These are phyloP conservation scores for Lactarius sp. DNA, from an alignment of 768 basidiomycete genomes.

Conservation along the genomic window DNA sequence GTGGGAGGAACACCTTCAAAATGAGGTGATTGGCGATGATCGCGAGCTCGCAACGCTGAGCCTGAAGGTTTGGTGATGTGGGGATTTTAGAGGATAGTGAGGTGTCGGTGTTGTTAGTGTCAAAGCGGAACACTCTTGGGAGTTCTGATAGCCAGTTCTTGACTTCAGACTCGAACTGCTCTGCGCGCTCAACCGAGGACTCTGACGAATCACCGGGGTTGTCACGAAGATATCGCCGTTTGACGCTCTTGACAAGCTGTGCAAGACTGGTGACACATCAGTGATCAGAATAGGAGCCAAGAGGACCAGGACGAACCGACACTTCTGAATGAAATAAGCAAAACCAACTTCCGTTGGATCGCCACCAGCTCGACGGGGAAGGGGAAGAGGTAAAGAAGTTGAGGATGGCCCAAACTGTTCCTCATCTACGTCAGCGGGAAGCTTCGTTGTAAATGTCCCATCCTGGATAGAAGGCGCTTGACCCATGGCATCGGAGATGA, in stretches of 20 bases:
- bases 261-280: constrained; percentile 43
- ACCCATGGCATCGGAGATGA: constrained; percentile 63
- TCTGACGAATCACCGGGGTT: constrained; percentile 31
- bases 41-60: constrained; percentile 55
- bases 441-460: constrained; percentile 47
- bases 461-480: constrained; percentile 57
- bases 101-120: constrained; percentile 33
- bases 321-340: constrained; percentile 52
- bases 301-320: constrained; percentile 43
- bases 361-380: constrained; percentile 27
- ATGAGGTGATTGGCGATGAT: constrained; percentile 57
- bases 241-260: constrained; percentile 57
- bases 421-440: constrained; percentile 57
- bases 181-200: constrained; percentile 58
- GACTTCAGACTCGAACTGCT: constrained; percentile 52
- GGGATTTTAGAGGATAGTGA: constrained; percentile 22
- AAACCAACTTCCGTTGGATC: constrained; percentile 34
- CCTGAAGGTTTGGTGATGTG: constrained; percentile 38
- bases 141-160: constrained; percentile 49
- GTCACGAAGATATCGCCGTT: constrained; percentile 45
- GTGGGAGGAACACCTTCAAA: constrained; percentile 64
- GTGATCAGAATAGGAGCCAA: neutral
- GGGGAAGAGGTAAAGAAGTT: constrained; percentile 40
- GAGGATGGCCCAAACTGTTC: constrained; percentile 45
- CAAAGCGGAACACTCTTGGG: constrained; percentile 45